These are phyloP conservation scores for Rhodocollybia butyracea DNA, from an alignment of 768 basidiomycete species.

Conservation along the genomic window DNA sequence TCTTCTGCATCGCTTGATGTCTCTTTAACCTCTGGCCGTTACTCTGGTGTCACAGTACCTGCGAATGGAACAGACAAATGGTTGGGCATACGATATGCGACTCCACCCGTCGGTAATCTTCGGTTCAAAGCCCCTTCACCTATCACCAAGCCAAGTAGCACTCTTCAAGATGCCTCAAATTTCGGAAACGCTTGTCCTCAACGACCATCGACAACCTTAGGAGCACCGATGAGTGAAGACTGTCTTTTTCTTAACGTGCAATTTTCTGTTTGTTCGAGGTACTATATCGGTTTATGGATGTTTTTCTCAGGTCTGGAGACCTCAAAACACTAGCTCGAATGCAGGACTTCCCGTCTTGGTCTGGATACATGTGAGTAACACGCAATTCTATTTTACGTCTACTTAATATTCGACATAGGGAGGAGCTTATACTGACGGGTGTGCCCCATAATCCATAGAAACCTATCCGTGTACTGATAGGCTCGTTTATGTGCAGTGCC, in stretches of 20 bases:
- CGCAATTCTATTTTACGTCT: not conserved
- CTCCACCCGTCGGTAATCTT: slow-evolving; percentile 50
- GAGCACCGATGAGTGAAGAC: slow-evolving; percentile 47
- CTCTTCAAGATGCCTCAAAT: slow-evolving; percentile 36
- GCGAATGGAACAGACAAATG: slow-evolving; percentile 49
- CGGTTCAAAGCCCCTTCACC: slow-evolving; percentile 56
- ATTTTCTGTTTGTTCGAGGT: not conserved
- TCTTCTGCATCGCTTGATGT: slow-evolving; percentile 33
- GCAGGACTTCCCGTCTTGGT: slow-evolving; percentile 34
- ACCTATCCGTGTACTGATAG: no score
- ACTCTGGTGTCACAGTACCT: slow-evolving; percentile 42
- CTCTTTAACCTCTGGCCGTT: slow-evolving; percentile 38
- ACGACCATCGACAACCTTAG: slow-evolving; percentile 30
- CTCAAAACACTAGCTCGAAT: slow-evolving; percentile 20
- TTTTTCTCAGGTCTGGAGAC: slow-evolving; percentile 31
- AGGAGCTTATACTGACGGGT: slow-evolving; percentile 46
- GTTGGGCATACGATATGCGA: slow-evolving; percentile 60
- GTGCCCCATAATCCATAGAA: no score
- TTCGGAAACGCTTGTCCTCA: slow-evolving; percentile 61
- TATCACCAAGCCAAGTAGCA: slow-evolving; percentile 26
- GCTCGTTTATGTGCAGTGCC: slow-evolving; percentile 28
- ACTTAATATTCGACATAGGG: slow-evolving; percentile 29
- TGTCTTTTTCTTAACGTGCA: slow-evolving; percentile 54
- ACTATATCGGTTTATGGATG: not conserved
- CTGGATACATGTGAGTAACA: slow-evolving; percentile 30